A percentile compares a stretch with the other conserved stretches of the same genome.
phyloP scores from a whole-genome alignment of 306 rosid genomes.

The Aeschynomene evenia region DNA sequence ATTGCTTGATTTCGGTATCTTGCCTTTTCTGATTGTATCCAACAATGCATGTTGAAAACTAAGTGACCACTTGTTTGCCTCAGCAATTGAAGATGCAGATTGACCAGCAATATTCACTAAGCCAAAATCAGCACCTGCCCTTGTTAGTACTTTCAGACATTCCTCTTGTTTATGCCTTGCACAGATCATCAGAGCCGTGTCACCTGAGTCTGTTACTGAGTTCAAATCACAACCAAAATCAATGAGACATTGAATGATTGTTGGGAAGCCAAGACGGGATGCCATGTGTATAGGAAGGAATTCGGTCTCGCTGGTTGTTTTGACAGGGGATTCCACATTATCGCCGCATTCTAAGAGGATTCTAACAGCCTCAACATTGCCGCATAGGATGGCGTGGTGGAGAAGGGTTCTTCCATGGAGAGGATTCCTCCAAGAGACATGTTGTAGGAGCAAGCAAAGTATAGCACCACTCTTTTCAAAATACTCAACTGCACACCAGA shows the following conservation, averaged over 20 bases:
- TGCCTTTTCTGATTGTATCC: constrained; percentile 48
- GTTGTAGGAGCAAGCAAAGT: constrained; percentile 62
- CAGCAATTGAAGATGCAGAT: constrained; percentile 66
- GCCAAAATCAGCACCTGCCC: constrained; percentile 80
- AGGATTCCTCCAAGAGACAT: constrained; percentile 37
- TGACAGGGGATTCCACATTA: constrained; percentile 55
- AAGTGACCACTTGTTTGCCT: constrained; percentile 60
- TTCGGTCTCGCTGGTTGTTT: constrained; percentile 53
- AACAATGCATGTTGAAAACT: constrained; percentile 62
- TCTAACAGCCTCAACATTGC: constrained; percentile 61
- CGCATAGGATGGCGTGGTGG: constrained; percentile 87
- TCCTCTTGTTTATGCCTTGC: constrained; percentile 65
- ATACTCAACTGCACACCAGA: constrained; percentile 96
- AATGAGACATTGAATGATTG: constrained; percentile 59
- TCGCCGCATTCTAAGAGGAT: constrained; percentile 63
- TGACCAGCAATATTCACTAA: constrained; percentile 60
- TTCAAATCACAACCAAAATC: constrained; percentile 73
- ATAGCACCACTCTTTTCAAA: constrained; percentile 83
- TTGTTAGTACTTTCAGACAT: constrained; percentile 62
- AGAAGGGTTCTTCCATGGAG: constrained; percentile 76
- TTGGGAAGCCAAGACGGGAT: constrained; percentile 64
- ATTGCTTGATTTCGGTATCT: constrained; percentile 62
- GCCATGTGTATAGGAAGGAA: constrained; percentile 86
- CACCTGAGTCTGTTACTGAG: constrained; percentile 66
- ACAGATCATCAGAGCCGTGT: constrained; percentile 77